These are phyloP conservation scores for Paulownia fortunei DNA, from an alignment of 257 asterid genomes.

Conservation along the genomic window DNA sequence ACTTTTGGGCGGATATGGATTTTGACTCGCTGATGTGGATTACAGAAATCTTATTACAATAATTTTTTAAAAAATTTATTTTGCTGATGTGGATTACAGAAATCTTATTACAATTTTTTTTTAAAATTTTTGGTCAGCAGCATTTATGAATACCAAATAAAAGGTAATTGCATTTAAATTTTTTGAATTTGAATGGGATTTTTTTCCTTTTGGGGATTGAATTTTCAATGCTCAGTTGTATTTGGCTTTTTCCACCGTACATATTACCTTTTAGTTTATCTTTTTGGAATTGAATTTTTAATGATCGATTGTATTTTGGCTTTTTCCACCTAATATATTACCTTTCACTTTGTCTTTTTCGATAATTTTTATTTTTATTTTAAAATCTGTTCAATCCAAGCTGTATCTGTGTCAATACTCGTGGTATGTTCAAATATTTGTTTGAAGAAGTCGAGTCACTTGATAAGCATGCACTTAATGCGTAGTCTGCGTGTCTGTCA, in stretches of 20 bases:
- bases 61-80: too few species aligned
- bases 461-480: background rate
- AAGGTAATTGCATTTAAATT: background rate
- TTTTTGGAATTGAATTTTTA: background rate
- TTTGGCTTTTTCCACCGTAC: background rate
- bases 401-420: too few species aligned
- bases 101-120: background rate
- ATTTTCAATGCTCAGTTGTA: background rate
- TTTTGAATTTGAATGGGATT: background rate
- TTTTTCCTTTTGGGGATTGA: background rate
- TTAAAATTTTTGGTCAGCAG: background rate
- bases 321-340: background rate
- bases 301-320: background rate
- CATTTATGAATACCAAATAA: background rate
- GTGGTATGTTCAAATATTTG: too few species aligned
- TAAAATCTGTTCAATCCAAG: too few species aligned
- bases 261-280: background rate
- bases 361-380: too few species aligned
- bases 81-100: background rate
- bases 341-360: background rate
- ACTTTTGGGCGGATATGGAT: background rate
- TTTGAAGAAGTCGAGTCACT: background rate
- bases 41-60: background rate
- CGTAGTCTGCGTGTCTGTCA: background rate
- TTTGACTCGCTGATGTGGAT: slow-evolving; percentile 16